Percentiles rank a stretch among this genome's conserved stretches.
Evolutionary conservation across 371 early-diverging fungal genomes (phyloP).

Genomic region (Gilbertella persicaria): DNA sequence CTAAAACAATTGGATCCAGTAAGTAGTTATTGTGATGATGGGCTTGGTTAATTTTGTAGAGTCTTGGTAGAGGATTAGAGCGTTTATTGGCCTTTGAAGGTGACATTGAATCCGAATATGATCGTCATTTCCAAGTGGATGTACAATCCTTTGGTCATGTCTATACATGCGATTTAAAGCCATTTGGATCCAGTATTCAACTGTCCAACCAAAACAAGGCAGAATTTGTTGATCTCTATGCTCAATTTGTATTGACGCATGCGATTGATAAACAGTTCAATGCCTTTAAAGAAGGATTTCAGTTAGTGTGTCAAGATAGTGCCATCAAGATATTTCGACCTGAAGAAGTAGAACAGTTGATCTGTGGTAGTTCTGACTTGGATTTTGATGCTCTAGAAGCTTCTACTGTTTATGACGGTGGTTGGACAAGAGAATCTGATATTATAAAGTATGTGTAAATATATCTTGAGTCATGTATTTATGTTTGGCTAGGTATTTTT

Average conservation of each 20-base stretch:
- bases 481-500: constrained; percentile 66
- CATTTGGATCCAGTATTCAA: constrained; percentile 58
- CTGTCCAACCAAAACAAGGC: constrained; percentile 67
- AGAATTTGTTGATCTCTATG: constrained; percentile 76
- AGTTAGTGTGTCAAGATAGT: constrained; percentile 81
- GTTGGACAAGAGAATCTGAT: constrained; percentile 65
- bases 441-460: constrained; percentile 54
- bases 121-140: constrained; percentile 73
- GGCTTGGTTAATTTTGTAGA: constrained; percentile 31
- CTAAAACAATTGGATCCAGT: constrained; percentile 68
- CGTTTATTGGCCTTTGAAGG: constrained; percentile 56
- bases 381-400: constrained; percentile 85
- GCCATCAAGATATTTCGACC: constrained; percentile 87
- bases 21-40: constrained; percentile 13
- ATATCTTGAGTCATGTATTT: constrained; percentile 16
- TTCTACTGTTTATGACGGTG: constrained; percentile 89
- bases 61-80: constrained; percentile 66
- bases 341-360: constrained; percentile 93
- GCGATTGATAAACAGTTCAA: constrained; percentile 80
- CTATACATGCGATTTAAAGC: constrained; percentile 58
- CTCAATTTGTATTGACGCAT: constrained; percentile 70
- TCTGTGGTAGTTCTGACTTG: constrained; percentile 91
- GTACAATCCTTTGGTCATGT: constrained; percentile 66
- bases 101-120: constrained; percentile 61
- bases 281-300: constrained; percentile 90